Evolutionary conservation across 345 rosid genomes (phyloP), one percentile per base, ranked within the genome.

Genomic region (Eucalyptus tenuipes): DNA sequence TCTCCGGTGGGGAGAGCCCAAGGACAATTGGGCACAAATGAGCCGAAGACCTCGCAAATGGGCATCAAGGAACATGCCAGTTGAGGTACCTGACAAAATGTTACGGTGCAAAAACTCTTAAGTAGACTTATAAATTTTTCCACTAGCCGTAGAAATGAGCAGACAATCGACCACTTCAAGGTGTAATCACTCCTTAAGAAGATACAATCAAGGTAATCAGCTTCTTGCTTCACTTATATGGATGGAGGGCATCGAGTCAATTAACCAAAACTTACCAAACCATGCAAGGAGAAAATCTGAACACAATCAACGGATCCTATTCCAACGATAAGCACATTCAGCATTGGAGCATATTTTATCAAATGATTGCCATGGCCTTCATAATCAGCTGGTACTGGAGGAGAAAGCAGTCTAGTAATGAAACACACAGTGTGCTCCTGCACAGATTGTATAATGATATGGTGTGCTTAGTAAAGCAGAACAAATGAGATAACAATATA

Each of bases 31-130:
- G 98, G 98, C 86, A 94, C 92, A 92, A 93, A 93, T 6, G 99
- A 96, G 86, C 99, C 99, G 88, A 97, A 98, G 89, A 93, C 97
- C 93, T 98, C 99, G 87, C 99, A 98, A 87, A 98, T 94, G 45
- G 97, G 98, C 97, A 96, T 96, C 93, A 98, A 90, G 64, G 94
- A 96, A 93, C 99, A 94, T 88, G 99, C 99, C 88, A 97, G 99
- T 88, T 95, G 93, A 42, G 99, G 99, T 91, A 93, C 97, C 99
- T 97, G 91, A 86, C 89, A 88, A 79, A 86, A 64, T 44, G 40
- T 37, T 85, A 79, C 33, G 86, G 27, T 20, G 82, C 82, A 75
- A 37, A 75, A 47, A 20, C 82, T 17, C 40, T 52, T 33, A 5
- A 87, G 44, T 27, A 75, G 47, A 75, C 45, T 75, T 3, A 17